Conservation (phyloP, 257 asterid genomes). For the Ballota nigra region DNA sequence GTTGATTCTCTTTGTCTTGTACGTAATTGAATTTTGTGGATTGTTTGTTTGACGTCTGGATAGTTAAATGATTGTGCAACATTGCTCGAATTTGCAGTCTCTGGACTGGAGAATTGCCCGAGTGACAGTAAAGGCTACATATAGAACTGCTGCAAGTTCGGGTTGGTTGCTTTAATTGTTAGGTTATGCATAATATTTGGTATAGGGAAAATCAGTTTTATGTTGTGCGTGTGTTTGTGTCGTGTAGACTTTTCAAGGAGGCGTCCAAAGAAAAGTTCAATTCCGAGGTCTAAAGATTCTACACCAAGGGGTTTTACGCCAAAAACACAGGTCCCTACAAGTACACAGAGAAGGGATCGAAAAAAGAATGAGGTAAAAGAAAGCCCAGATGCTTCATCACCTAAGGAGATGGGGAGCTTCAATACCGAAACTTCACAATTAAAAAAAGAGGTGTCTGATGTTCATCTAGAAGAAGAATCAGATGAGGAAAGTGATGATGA, state of each 20-base stretch:
- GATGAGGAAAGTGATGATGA: constrained; percentile 43
- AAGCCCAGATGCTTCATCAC: constrained; percentile 31
- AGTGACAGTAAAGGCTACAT: constrained; percentile 31
- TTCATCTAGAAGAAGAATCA: constrained; percentile 25
- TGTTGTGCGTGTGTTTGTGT: constrained; percentile 15
- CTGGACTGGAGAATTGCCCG: constrained; percentile 41
- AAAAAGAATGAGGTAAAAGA: constrained; percentile 55
- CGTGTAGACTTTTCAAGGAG: constrained; percentile 71
- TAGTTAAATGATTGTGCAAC: neutral
- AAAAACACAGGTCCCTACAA: constrained; percentile 55
- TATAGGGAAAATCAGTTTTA: neutral
- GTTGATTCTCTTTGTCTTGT: neutral
- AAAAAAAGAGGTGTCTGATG: constrained; percentile 31
- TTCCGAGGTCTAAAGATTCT: constrained; percentile 53
- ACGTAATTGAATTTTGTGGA: neutral
- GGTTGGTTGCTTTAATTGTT: constrained; percentile 52
- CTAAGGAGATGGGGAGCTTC: constrained; percentile 38
- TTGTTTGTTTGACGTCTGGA: neutral
- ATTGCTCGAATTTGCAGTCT: constrained; percentile 45
- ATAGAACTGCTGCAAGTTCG: constrained; percentile 63
- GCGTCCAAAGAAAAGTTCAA: constrained; percentile 50
- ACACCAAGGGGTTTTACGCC: constrained; percentile 67
- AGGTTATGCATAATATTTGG: constrained; percentile 3
- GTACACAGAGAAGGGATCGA: constrained; percentile 55
- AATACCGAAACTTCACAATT: constrained; percentile 36